Evolutionary conservation across 2,329 filamentous ascomycete species (phyloP), one percentile per base, ranked within the genome.

Genomic region (Cladosporium sphaerospermum): DNA sequence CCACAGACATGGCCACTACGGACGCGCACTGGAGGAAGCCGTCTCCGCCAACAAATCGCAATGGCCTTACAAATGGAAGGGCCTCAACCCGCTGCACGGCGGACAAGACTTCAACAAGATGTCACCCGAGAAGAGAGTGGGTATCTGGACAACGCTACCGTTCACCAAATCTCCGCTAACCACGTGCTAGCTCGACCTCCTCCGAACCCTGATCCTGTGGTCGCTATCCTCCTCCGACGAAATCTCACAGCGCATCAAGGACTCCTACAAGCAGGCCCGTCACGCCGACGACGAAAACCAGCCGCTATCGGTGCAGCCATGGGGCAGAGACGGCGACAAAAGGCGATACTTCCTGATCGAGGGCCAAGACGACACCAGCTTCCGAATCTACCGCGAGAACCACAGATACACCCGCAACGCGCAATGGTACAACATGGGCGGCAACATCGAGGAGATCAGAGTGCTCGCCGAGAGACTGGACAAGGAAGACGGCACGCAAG

Each of bases 341-440:
- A 84, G 93, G 53, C 84, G 90, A 55, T 99, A 97, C 71, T 99
- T 87, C 75, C 77, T 99, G 45, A 82, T 99, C 57, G 93, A 99
- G 71, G 93, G 93, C 10, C 82, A 89, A 61, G 92, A 97, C 62
- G 91, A 99, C 70, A 97, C 92, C 3, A 81, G 87, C 57, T 99
- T 99, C 70, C 83, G 93, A 57, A 81, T 99, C 42, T 99, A 99
- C 69, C 82, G 93, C 50, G 93, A 99, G 71, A 92, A 88, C 71
- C 95, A 95, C 64, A 86, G 89, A 10, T 83, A 84, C 4, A 79
- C 85, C 32, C 81, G 81, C 64, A 81, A 86, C 43, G 62, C 62
- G 57, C 89, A 88, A 19, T 99, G 93, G 93, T 89, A 89, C 81
- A 96, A 86, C 65, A 84, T 97, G 40, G 93, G 93, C 13, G 89